Conservation (phyloP, 192 early-diverging fungal species). For the Coemansia nantahalensis region DNA sequence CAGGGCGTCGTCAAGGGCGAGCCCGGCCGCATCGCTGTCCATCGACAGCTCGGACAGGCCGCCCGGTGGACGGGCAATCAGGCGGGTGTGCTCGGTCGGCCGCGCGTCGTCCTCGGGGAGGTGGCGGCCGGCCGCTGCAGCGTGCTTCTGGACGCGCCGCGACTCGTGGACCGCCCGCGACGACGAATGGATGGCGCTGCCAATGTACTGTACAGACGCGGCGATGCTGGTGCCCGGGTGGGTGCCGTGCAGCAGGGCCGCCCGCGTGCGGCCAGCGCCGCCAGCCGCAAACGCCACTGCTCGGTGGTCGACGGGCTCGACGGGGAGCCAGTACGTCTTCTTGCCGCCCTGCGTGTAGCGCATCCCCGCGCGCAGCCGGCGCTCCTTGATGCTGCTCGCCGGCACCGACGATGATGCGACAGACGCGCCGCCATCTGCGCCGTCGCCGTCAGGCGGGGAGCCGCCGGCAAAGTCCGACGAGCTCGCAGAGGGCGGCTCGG, state of each 20-base stretch:
- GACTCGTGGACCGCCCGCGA: constrained; percentile 35
- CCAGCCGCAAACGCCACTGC: constrained; percentile 41
- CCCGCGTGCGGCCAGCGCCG: constrained; percentile 29
- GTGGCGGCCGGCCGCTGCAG: too few relatives aligned
- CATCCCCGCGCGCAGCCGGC: constrained; percentile 54
- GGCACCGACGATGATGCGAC: too few relatives aligned
- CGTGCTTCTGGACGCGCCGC: constrained; percentile 25
- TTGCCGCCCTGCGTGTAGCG: constrained; percentile 55
- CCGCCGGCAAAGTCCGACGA: too few relatives aligned
- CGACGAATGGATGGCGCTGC: constrained; percentile 40
- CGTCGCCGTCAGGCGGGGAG: too few relatives aligned
- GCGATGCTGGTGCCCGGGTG: constrained; percentile 9
- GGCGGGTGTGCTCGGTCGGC: constrained; percentile 35
- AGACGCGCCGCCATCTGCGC: too few relatives aligned
- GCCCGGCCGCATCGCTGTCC: constrained; percentile 23
- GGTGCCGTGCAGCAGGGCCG: constrained; percentile 20
- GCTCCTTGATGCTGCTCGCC: constrained; percentile 55
- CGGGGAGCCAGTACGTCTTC: constrained; percentile 56
- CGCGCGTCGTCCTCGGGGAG: too few relatives aligned
- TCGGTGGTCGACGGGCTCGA: constrained; percentile 46
- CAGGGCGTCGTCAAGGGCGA: constrained; percentile 26
- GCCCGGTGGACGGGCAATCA: constrained; percentile 6
- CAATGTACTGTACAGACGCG: constrained; percentile 27
- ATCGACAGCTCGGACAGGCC: constrained; percentile 35
- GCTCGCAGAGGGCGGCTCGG: too few relatives aligned